phyloP scores from a whole-genome alignment of 805 yeast species.

The Saturnispora silvae region DNA sequence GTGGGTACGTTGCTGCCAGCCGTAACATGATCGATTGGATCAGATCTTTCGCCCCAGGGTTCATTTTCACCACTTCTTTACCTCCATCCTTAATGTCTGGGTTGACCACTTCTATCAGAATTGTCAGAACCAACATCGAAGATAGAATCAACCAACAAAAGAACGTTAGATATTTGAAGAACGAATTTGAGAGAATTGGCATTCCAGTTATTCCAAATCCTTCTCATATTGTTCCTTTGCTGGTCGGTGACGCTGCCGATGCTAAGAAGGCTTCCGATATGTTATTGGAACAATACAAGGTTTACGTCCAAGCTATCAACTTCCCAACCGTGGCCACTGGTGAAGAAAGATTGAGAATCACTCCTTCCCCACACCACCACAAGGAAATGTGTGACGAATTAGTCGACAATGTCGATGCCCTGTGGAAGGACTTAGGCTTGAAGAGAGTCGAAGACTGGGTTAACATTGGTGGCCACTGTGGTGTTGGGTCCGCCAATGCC shows the following conservation, averaged over 20 bases:
- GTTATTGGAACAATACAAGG: slow-evolving; percentile 70
- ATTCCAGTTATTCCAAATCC: slow-evolving; percentile 97
- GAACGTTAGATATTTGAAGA: slow-evolving; percentile 77
- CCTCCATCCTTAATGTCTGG: slow-evolving; percentile 99
- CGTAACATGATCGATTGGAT: slow-evolving; percentile 83
- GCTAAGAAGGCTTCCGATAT: slow-evolving; percentile 89
- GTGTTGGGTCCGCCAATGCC: slow-evolving; percentile 55
- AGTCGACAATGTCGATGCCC: slow-evolving; percentile 68
- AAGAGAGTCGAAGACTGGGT: slow-evolving; percentile 74
- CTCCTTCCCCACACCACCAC: slow-evolving; percentile 98
- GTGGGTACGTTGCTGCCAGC: slow-evolving; percentile 94
- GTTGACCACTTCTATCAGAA: slow-evolving; percentile 75
- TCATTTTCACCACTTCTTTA: slow-evolving; percentile 89
- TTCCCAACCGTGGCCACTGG: slow-evolving; percentile 97
- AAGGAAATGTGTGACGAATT: slow-evolving; percentile 65
- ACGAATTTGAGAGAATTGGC: slow-evolving; percentile 54
- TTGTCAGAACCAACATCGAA: slow-evolving; percentile 64
- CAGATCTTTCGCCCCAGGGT: slow-evolving; percentile 94
- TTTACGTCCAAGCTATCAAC: slow-evolving; percentile 96
- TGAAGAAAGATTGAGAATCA: slow-evolving; percentile 88
- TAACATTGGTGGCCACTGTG: slow-evolving; percentile 76
- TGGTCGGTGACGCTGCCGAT: slow-evolving; percentile 87
- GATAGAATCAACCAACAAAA: slow-evolving; percentile 79
- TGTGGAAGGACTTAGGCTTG: slow-evolving; percentile 65
- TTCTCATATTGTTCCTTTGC: slow-evolving; percentile 90